Percentiles rank a stretch among this genome's conserved stretches.
These are phyloP conservation scores for Venturia aucupariae DNA, from an alignment of 2,329 filamentous ascomycete genomes.

Conservation along the genomic window DNA sequence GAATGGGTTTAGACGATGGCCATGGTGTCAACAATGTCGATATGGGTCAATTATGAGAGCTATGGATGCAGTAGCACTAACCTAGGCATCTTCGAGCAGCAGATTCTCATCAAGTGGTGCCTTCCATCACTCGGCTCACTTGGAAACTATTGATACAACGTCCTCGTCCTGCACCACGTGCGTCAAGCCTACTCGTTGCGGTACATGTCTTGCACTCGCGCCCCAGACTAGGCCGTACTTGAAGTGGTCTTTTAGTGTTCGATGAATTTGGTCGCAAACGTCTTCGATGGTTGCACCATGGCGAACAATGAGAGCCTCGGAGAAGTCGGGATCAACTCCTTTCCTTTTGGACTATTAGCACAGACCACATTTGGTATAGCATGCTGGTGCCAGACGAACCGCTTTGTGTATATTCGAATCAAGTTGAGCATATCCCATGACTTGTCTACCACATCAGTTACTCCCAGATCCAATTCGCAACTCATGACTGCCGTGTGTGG, in stretches of 20 bases:
- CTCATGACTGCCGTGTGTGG: slow-evolving; percentile 94
- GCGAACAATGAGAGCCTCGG: slow-evolving; percentile 86
- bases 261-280: slow-evolving; percentile 91
- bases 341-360: slow-evolving; percentile 40
- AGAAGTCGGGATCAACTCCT: slow-evolving; percentile 79
- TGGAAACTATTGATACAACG: slow-evolving; percentile 56
- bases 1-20: neutral
- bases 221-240: slow-evolving; percentile 99
- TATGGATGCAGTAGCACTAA: neutral
- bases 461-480: slow-evolving; percentile 89
- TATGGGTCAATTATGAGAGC: neutral
- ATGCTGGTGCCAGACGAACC: slow-evolving; percentile 25
- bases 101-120: neutral
- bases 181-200: slow-evolving; percentile 79
- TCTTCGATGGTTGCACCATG: slow-evolving; percentile 86
- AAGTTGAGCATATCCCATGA: slow-evolving; percentile 90
- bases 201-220: slow-evolving; percentile 86
- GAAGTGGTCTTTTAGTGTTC: slow-evolving; percentile 94
- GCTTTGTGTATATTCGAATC: slow-evolving; percentile 91
- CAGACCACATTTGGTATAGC: neutral
- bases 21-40: neutral
- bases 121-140: slow-evolving; percentile 21
- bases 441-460: slow-evolving; percentile 85
- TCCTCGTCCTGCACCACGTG: slow-evolving; percentile 68
- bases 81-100: neutral